Evolutionary conservation across 371 early-diverging fungal species (phyloP), one percentile per base, ranked within the genome.

Genomic region (Sporodiniella umbellata): DNA sequence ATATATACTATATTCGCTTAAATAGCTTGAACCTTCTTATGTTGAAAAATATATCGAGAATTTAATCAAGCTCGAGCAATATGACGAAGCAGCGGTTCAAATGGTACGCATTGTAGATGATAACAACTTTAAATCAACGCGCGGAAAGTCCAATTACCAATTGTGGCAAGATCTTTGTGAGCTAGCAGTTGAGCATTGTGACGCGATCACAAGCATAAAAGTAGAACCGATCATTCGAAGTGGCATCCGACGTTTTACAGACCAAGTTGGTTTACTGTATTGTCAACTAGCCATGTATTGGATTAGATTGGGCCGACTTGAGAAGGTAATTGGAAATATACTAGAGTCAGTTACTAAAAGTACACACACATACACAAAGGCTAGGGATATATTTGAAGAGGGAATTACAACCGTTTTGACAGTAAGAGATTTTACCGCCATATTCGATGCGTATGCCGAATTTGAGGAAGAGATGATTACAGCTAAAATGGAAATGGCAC

Each of bases 401-500:
- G 98, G 90, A 0, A 73, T 97, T 37, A 75, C 72, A 1, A 76
- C 76, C 0, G 97, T 96, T 12, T 75, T 68, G 62, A 94, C 92
- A 0, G 92, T 96, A n/a, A 83, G 91, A 18, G 98, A 97, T 65
- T 99, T 99, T 50, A 86, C 95, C 0, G 85, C 89, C 54, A 87
- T 99, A 38, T 99, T 96, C 72, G 96, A 99, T 54, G 89, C 95
- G 2, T 98, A 94, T 57, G 90, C 93, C 7, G 89, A 92, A 49
- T 89, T 94, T 54, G 94, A 93, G 53, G 95, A 96, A 66, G 76
- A 81, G 4, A 77, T 88, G 48, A 81, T 95, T 26, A 71, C 86
- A 1, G 78, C 81, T 5, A 83, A 80, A 43, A 89, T 95, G 89
- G 89, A 92, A 54, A 77, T 79, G 37, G 83, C 81, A 0, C 79